phyloP scores from a whole-genome alignment of 169 alveolate genomes.

The Plasmodium ovale region DNA sequence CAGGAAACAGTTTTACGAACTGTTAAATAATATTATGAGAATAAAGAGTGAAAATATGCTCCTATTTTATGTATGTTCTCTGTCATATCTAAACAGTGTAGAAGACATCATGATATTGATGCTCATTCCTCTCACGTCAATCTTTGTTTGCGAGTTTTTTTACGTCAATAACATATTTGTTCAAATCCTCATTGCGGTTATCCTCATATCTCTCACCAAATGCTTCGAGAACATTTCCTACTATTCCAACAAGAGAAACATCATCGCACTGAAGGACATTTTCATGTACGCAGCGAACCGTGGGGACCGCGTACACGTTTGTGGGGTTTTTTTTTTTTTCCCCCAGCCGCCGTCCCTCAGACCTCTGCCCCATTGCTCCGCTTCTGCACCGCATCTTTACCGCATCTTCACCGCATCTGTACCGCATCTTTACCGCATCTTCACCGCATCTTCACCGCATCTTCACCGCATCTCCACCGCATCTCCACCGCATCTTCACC shows the following conservation, averaged over 20 bases:
- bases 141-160: slow-evolving; percentile 31
- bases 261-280: slow-evolving; percentile 43
- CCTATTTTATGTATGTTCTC: slow-evolving; percentile 14
- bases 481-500: not conserved
- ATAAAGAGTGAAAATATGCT: slow-evolving; percentile 15
- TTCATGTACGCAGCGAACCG: slow-evolving; percentile 38
- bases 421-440: not conserved
- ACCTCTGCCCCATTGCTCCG: too few species aligned
- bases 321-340: too few species aligned
- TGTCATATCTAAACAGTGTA: slow-evolving; percentile 56
- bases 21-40: not conserved
- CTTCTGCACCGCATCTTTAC: too few species aligned
- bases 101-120: slow-evolving; percentile 43
- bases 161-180: slow-evolving; percentile 9
- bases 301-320: too few species aligned
- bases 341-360: too few species aligned
- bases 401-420: too few species aligned
- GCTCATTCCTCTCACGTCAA: slow-evolving; percentile 50
- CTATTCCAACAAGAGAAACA: slow-evolving; percentile 43
- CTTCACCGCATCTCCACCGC: not conserved
- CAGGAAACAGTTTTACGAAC: slow-evolving; percentile 19
- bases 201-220: slow-evolving; percentile 43
- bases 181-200: slow-evolving; percentile 25
- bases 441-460: not conserved
- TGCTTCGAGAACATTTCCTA: slow-evolving; percentile 58